Conservation (phyloP, 1,139 yeast genomes). For the Blastobotrys apis region DNA sequence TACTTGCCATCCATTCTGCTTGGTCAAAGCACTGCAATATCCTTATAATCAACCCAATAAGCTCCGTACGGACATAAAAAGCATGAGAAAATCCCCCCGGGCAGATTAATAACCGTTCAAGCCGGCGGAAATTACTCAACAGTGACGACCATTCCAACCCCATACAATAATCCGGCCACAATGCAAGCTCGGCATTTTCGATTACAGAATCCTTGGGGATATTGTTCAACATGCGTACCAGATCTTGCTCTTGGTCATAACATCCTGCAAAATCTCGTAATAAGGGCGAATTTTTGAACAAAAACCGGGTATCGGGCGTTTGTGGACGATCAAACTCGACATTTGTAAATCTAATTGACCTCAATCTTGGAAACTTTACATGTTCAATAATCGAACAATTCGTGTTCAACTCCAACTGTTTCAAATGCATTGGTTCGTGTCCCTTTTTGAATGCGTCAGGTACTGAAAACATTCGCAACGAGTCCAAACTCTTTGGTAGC, state of each 20-base stretch:
- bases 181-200: background rate
- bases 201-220: background rate
- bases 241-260: slow-evolving; percentile 6
- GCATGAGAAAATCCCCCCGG: slow-evolving; percentile 2
- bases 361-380: slow-evolving; percentile 1
- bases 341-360: background rate
- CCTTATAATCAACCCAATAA: background rate
- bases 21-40: background rate
- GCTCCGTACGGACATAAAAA: background rate
- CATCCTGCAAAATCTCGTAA: background rate
- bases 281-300: slow-evolving; percentile 3
- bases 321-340: slow-evolving; percentile 8
- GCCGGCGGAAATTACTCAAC: background rate
- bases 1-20: no score
- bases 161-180: slow-evolving; percentile 7
- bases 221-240: background rate
- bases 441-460: background rate
- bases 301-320: background rate
- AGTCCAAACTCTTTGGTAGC: slow-evolving; percentile 2
- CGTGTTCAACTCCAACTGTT: background rate
- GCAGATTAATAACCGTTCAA: background rate
- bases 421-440: background rate
- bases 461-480: background rate
- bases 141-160: background rate
- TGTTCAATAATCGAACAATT: slow-evolving; percentile 1